Evolutionary conservation across 345 rosid species (phyloP), one percentile per base, ranked within the genome.

Genomic region (Eucalyptus tenuipes): DNA sequence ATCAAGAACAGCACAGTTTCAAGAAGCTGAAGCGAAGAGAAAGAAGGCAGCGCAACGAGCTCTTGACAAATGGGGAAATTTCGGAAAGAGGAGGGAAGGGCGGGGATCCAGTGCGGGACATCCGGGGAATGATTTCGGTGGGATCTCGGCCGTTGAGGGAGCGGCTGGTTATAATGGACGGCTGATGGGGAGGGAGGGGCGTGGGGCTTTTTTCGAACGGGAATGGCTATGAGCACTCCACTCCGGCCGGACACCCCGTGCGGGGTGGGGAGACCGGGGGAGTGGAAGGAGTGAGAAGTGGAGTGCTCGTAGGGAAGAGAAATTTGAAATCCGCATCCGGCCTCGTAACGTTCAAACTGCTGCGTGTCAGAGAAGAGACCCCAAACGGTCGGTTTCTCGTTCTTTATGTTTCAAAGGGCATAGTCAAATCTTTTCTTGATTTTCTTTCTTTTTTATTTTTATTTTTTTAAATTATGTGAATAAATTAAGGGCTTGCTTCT

Each of bases 311-410:
- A 88, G 11, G 84, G 0, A 16, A 29, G 31, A 86, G 84, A 82
- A 33, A 92, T 92, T 89, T 31, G 86, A 29, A 92, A 92, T 81
- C 87, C 31, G 33, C 81, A 88, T 61, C 64, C 10, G 61, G 57
- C 45, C 13, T 91, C 91, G 91, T 89, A 95, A 96, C 98, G 97
- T 96, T 95, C 95, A 91, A 85, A 90, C 91, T 48, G 85, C 91
- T 44, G 85, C 88, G 75, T 89, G 94, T 88, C 91, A 89, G 92
- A 44, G 84, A 20, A 75, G 82, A 53, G 82, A 53, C 59, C 49
- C 87, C 87, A 88, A 92, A 86, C 92, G 93, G 93, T 91, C 86
- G 85, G 89, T 71, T 82, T 79, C 87, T 79, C 4, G 49, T 8
- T 24, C 55, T 50, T 75, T 40, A 71, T 33, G 45, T 75, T 75